phyloP scores from a whole-genome alignment of 2,329 filamentous ascomycete genomes.

The Xenoacremonium recifei region DNA sequence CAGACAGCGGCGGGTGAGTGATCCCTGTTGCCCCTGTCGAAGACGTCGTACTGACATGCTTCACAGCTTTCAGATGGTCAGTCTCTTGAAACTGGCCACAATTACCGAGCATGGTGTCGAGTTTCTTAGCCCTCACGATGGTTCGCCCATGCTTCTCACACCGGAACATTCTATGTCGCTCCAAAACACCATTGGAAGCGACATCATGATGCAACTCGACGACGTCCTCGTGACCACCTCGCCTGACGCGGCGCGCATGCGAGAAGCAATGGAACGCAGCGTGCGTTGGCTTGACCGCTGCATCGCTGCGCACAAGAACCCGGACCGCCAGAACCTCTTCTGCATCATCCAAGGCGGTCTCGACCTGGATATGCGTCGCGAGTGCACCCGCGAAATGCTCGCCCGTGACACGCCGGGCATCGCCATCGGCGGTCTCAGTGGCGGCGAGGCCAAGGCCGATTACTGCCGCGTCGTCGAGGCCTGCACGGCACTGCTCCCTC shows the following conservation, averaged over 20 bases:
- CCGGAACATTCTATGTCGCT: conserved; percentile 95
- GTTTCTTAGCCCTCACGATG: conserved; percentile 95
- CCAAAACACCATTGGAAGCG: conserved; percentile 95
- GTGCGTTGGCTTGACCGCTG: conserved; percentile 96
- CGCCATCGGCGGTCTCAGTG: conserved; percentile 91
- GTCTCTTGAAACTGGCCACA: conserved; percentile 85
- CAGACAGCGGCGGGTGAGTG: conserved; percentile 68
- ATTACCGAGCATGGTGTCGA: conserved; percentile 94
- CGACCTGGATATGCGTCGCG: conserved; percentile 77
- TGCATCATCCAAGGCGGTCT: conserved; percentile 98
- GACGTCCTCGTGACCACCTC: conserved; percentile 97
- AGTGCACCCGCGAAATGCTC: conserved; percentile 87
- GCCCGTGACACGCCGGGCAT: conserved; percentile 90
- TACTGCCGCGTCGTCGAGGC: conserved; percentile 88
- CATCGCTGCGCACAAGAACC: conserved; percentile 83
- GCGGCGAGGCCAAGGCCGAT: conserved; percentile 89
- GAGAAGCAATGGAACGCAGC: conserved; percentile 91
- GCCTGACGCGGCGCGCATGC: conserved; percentile 82
- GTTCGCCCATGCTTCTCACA: conserved; percentile 91
- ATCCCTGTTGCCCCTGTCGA: neutral
- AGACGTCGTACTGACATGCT: conserved; percentile 8
- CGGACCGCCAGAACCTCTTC: conserved; percentile 85
- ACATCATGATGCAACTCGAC: conserved; percentile 99
- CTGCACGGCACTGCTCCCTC: conserved; percentile 81
- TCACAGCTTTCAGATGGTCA: conserved; percentile 95